These are phyloP conservation scores for Trapa incisa DNA, from an alignment of 345 rosid species.

Conservation along the genomic window DNA sequence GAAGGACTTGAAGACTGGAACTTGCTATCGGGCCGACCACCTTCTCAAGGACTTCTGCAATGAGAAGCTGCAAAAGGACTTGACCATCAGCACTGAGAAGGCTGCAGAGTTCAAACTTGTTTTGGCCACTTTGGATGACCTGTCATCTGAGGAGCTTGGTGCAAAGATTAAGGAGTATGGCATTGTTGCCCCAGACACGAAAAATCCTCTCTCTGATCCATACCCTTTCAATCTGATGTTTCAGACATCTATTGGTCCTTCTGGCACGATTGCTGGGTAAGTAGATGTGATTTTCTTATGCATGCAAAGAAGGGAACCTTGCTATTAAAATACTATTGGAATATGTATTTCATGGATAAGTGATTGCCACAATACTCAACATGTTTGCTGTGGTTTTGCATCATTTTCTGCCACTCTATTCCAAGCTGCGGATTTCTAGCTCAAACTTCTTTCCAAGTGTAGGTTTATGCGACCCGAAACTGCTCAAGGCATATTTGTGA, in stretches of 20 bases:
- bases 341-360: neutral
- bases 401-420: neutral
- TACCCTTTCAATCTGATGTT: constrained; percentile 93
- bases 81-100: constrained; percentile 44
- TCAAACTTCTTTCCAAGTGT: constrained; percentile 11
- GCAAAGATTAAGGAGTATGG: constrained; percentile 71
- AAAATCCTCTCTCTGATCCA: constrained; percentile 77
- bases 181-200: constrained; percentile 73
- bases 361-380: neutral
- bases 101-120: constrained; percentile 75
- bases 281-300: constrained; percentile 8
- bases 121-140: constrained; percentile 74
- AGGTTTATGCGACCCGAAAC: constrained; percentile 98
- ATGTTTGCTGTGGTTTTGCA: neutral
- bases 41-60: constrained; percentile 79
- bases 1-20: constrained; percentile 78
- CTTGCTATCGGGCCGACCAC: constrained; percentile 81
- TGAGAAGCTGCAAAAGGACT: constrained; percentile 83
- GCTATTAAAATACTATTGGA: neutral
- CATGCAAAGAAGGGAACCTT: neutral
- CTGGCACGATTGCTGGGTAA: constrained; percentile 73
- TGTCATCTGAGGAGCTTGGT: constrained; percentile 64
- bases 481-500: constrained; percentile 94
- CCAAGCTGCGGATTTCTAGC: neutral
- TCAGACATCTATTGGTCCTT: constrained; percentile 93